These are phyloP conservation scores for Penicillium brevicompactum DNA, from an alignment of 2,329 filamentous ascomycete species.

Conservation along the genomic window DNA sequence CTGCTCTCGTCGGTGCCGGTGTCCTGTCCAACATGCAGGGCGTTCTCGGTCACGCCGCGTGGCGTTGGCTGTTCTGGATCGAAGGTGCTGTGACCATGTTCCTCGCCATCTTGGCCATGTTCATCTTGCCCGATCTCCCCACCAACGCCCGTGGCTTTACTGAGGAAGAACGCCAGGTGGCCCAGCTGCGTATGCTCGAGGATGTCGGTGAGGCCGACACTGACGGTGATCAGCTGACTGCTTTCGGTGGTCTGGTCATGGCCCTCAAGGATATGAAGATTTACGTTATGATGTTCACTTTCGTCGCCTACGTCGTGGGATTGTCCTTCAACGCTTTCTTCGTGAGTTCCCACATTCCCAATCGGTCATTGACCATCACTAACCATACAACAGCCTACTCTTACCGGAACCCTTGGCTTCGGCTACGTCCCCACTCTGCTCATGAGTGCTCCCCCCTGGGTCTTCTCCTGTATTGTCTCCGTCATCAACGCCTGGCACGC, in stretches of 20 bases:
- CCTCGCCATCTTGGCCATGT: constrained; percentile 36
- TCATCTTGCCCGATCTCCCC: constrained; percentile 55
- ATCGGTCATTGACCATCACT: neutral
- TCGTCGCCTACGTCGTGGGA: constrained; percentile 63
- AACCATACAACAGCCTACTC: constrained; percentile 21
- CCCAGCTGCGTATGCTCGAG: constrained; percentile 59
- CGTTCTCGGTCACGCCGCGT: constrained; percentile 40
- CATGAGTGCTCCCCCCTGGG: constrained; percentile 51
- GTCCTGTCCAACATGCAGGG: constrained; percentile 50
- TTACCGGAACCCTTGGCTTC: constrained; percentile 31
- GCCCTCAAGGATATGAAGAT: constrained; percentile 64
- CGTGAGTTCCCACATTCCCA: constrained; percentile 17
- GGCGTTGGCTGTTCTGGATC: constrained; percentile 54
- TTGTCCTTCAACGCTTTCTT: constrained; percentile 63
- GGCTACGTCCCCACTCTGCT: constrained; percentile 29
- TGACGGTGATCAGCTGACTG: constrained; percentile 52
- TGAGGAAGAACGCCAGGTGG: constrained; percentile 48
- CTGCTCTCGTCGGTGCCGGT: constrained; percentile 49
- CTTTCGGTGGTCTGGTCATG: constrained; percentile 59
- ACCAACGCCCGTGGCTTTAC: constrained; percentile 55
- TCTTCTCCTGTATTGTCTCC: constrained; percentile 61
- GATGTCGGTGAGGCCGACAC: constrained; percentile 60
- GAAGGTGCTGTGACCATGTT: constrained; percentile 58
- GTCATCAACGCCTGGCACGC: constrained; percentile 59
- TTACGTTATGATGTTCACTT: constrained; percentile 65